Percentiles rank a stretch among this genome's conserved stretches.
Conservation (phyloP, 2,329 filamentous ascomycete genomes). For the Truncatella angustata region DNA sequence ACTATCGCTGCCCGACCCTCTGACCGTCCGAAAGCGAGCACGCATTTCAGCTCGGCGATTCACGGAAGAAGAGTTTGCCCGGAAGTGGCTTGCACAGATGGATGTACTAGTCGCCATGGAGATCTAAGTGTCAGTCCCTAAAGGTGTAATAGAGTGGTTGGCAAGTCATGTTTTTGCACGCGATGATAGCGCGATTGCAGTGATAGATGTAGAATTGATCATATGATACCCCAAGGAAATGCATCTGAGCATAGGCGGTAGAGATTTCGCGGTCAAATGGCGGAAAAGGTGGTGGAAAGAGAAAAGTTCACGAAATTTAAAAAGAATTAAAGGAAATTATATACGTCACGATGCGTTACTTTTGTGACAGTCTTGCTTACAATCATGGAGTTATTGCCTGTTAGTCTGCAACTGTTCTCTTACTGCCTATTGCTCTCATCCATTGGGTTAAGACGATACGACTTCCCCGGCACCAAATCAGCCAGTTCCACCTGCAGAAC, state of each 20-base stretch:
- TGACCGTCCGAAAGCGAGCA: conserved; percentile 74
- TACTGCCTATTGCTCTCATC: neutral
- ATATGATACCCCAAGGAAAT: neutral
- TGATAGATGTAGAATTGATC: neutral
- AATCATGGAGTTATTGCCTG: too few species aligned
- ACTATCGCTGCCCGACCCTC: conserved; percentile 66
- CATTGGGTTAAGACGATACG: too few species aligned
- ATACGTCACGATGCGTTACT: too few species aligned
- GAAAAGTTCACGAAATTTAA: too few species aligned
- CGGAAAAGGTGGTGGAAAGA: too few species aligned
- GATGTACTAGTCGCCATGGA: conserved; percentile 62
- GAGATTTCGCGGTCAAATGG: too few species aligned
- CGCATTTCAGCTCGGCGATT: conserved; percentile 79
- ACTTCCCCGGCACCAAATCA: conserved; percentile 13
- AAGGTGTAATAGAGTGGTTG: too few species aligned
- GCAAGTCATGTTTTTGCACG: too few species aligned
- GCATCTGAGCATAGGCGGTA: neutral
- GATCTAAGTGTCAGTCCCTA: neutral
- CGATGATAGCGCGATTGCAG: neutral
- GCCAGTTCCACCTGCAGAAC: conserved; percentile 20
- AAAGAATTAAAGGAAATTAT: too few species aligned
- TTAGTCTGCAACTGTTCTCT: too few species aligned
- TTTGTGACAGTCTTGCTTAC: too few species aligned
- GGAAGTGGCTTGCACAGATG: conserved; percentile 75
- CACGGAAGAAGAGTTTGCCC: conserved; percentile 80